Base-by-base conservation (phyloP, 2,329 filamentous ascomycete genomes). In the Chrysosporium keratinophilum region DNA sequence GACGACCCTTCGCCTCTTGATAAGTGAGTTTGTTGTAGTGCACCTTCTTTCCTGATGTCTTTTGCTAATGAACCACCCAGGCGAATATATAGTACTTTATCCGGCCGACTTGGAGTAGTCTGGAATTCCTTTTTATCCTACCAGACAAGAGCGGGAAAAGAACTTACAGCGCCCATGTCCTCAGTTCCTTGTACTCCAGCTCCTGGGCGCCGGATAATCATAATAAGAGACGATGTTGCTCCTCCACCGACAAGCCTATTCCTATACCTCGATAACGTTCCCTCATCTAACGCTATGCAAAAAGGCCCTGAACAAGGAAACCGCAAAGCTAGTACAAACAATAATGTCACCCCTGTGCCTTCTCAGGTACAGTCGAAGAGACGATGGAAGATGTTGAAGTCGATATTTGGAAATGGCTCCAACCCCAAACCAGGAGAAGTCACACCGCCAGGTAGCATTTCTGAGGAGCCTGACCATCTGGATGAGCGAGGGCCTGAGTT, bases 161-260 rank as follows among this genome's bases (percentile, higher is more conserved):
- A 72, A 35, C 72, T 78, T 37, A 75, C 72, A 12, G 65, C 80
- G 2, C 78, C 76, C 0, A 84, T 88, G 5, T 89, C 87, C 0
- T 88, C 87, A 1, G 82, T 82, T 5, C 87, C 90, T n/a, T 89
- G 85, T 62, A 84, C 84, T 55, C 90, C 90, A 5, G 88, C 88
- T 1, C 88, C 90, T 1, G 85, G 87, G 45, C 87, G 91, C 63
- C 80, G 87, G 57, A 87, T 96, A 57, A 81, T 95, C 69, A 95
- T 96, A 62, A 85, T 95, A 59, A 83, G 88, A 54, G 90, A 87
- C 58, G 89, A 95, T 66, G 80, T 77, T 58, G 75, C 77, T 54
- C 64, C 78, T 45, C 71, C 76, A 34, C 73, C 76, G 47, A 69
- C 71, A 47, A 71, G 37, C 65, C 75, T 52, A 71, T 81, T 14